Base-by-base conservation (phyloP, 2,329 filamentous ascomycete species). In the Cercospora brassicicola region DNA sequence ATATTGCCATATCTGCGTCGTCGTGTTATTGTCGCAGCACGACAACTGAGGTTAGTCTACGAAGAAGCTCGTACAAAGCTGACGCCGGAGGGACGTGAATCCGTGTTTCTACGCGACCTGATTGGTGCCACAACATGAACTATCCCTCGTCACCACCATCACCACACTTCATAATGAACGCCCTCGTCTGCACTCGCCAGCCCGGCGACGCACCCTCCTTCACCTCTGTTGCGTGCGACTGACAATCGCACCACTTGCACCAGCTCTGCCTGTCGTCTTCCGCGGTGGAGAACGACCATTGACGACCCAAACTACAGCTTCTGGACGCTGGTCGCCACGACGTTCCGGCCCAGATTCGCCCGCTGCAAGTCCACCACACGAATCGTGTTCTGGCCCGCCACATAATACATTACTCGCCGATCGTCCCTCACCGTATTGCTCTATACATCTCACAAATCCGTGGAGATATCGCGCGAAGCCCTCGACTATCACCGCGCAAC, bases 401-500 rank as follows among this genome's bases (percentile, higher is more conserved):
- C 51, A 62, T 53, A 26, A 28, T 33, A 33, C 42, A 64, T 57
- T 57, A 30, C 53, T 57, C 53, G 53, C 53, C 30, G 53, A 56
- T 57, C 59, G 4, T 23, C 45, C 45, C 20, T 11, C 45, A 51
- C 45, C 45, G 10, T 26, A 42, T n/a, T 42, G 36, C 36, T 42
- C 36, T 15, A 15, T 18, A 28, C 39, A 11, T 20, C 42, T 31
- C 23, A 23, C 39, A 18, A 30, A 39, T 62, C 45, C 48, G 62
- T 64, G 62, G 48, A 56, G 62, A 56, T 45, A 23, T 51, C 8
- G 48, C n/a, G 18, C 53, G 48, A 30, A 26, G 28, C 60, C 18
- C 28, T 15, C 45, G 48, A 42, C 48, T 10, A 57, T 55, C 62
- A 56, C 20, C 51, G 61, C 45, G 36, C n/a, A n/a, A 7, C 48